Conservation (phyloP, 2,329 filamentous ascomycete species). For the Zymoseptoria crescenta region DNA sequence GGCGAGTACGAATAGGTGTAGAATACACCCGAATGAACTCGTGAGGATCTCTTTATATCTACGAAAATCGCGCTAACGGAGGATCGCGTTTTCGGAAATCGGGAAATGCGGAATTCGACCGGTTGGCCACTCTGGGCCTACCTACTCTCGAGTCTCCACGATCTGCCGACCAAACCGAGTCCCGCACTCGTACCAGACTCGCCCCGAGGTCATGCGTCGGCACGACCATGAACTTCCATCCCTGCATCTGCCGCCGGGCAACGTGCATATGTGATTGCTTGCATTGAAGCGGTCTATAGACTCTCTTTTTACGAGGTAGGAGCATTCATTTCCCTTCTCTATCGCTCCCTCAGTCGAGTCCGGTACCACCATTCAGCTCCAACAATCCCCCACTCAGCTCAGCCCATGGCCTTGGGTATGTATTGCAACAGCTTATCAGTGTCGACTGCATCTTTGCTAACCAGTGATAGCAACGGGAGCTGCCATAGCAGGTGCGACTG, state of each 20-base stretch:
- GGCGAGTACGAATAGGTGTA: no score
- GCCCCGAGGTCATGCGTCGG: background rate
- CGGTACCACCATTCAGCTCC: background rate
- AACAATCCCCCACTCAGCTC: background rate
- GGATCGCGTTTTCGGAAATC: no score
- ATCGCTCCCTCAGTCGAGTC: background rate
- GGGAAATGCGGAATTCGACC: no score
- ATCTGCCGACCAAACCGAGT: background rate
- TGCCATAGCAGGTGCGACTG: constrained; percentile 46
- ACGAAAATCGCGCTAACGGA: no score
- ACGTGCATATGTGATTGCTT: background rate
- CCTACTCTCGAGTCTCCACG: no score
- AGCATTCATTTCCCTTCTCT: background rate
- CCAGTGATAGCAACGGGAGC: constrained; percentile 6
- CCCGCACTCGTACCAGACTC: background rate
- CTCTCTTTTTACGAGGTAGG: background rate
- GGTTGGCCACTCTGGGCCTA: no score
- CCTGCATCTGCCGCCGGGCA: background rate
- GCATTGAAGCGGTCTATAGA: background rate
- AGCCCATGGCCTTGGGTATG: background rate
- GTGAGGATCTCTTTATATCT: no score
- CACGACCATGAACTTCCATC: background rate
- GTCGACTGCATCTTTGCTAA: background rate
- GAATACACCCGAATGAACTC: no score
- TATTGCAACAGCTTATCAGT: background rate